A percentile compares a stretch with the other conserved stretches of the same genome.
phyloP scores from a whole-genome alignment of 768 basidiomycete species.

The Pleurotus djamor region DNA sequence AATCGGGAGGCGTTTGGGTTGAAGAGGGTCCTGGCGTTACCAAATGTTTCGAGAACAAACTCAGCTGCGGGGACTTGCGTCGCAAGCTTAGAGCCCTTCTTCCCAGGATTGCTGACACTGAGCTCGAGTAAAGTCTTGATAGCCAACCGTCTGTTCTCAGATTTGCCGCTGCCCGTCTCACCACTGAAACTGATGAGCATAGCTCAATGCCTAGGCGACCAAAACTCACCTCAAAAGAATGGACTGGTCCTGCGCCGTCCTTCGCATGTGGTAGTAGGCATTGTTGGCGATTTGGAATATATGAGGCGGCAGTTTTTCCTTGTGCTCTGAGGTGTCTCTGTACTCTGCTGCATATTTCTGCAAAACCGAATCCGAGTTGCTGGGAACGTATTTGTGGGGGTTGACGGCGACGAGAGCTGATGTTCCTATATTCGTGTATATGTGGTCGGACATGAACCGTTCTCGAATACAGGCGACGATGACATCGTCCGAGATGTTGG shows the following conservation, averaged over 20 bases:
- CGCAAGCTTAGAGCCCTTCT: conserved; percentile 90
- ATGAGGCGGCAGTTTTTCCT: conserved; percentile 71
- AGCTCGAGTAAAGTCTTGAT: conserved; percentile 93
- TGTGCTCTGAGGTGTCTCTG: conserved; percentile 66
- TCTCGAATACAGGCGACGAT: conserved; percentile 85
- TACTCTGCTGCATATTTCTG: conserved; percentile 88
- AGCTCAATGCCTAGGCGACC: background rate
- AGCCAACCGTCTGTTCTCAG: conserved; percentile 84
- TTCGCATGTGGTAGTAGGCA: conserved; percentile 93
- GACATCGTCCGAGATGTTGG: conserved; percentile 76
- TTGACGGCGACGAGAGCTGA: conserved; percentile 84
- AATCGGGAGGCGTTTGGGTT: conserved; percentile 96
- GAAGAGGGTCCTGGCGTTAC: conserved; percentile 87
- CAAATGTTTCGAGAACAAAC: conserved; percentile 95
- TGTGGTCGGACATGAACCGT: conserved; percentile 80
- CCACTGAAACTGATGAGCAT: conserved; percentile 49
- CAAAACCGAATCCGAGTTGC: conserved; percentile 81
- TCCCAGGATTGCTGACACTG: conserved; percentile 83
- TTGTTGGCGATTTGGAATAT: conserved; percentile 90
- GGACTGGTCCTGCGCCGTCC: conserved; percentile 92
- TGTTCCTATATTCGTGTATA: conserved; percentile 75
- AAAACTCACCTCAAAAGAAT: conserved; percentile 75
- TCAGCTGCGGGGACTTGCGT: conserved; percentile 88
- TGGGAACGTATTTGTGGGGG: conserved; percentile 86
- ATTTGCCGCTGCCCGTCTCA: conserved; percentile 92